Evolutionary conservation across 106 monocot genomes (phyloP).

Genomic region (Platanthera zijinensis): DNA sequence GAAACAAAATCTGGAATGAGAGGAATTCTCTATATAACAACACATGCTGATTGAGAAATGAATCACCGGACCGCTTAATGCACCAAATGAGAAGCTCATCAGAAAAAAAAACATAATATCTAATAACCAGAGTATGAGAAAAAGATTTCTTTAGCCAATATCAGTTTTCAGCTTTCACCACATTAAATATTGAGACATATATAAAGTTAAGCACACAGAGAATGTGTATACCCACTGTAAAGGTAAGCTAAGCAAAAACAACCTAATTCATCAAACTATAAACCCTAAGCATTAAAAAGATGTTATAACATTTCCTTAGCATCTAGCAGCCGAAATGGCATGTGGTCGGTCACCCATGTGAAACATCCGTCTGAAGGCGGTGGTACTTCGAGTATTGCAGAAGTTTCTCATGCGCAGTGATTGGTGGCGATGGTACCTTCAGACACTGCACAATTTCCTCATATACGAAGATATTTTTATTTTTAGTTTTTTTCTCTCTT

Average conservation of each 20-base stretch:
- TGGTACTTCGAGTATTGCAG: too few relatives aligned
- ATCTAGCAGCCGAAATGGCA: too few relatives aligned
- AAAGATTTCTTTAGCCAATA: background rate
- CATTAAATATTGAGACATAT: background rate
- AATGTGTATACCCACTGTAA: background rate
- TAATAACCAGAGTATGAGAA: background rate
- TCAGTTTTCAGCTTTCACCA: background rate
- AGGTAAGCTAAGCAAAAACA: background rate
- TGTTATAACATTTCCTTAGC: too few relatives aligned
- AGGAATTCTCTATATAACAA: background rate
- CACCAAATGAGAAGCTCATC: background rate
- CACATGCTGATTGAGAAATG: background rate
- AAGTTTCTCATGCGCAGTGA: too few relatives aligned
- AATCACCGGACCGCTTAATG: background rate
- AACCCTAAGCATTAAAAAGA: too few relatives aligned
- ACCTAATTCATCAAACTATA: too few relatives aligned
- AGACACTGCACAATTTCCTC: too few relatives aligned
- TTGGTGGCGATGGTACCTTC: too few relatives aligned
- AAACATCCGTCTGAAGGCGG: too few relatives aligned
- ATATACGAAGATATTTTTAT: too few relatives aligned
- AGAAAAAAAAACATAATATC: background rate
- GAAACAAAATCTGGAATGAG: background rate
- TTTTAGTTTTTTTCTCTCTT: too few relatives aligned
- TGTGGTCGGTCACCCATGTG: too few relatives aligned
- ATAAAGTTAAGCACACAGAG: background rate